A percentile compares a stretch with the other conserved stretches of the same genome.
These are phyloP conservation scores for Xylaria sp. DNA, from an alignment of 2,329 filamentous ascomycete genomes.

Conservation along the genomic window DNA sequence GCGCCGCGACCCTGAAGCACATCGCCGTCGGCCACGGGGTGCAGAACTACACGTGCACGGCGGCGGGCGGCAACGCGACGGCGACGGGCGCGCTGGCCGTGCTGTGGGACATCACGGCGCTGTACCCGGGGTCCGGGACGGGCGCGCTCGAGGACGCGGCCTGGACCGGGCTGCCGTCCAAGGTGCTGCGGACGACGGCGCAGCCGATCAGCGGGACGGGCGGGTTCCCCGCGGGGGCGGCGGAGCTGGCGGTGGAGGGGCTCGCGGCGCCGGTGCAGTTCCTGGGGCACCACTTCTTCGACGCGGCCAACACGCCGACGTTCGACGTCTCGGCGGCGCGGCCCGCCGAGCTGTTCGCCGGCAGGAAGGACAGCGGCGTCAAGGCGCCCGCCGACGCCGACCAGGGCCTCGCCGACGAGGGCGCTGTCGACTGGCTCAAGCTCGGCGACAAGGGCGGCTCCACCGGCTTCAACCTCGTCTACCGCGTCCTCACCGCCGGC, in stretches of 20 bases:
- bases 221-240: constrained; percentile 43
- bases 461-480: constrained; percentile 47
- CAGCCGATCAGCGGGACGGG: constrained; percentile 53
- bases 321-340: constrained; percentile 55
- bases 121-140: constrained; percentile 51
- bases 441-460: constrained; percentile 48
- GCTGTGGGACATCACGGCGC: constrained; percentile 58
- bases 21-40: constrained; percentile 66
- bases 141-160: constrained; percentile 41
- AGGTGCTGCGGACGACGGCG: constrained; percentile 44
- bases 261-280: constrained; percentile 42
- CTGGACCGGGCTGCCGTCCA: constrained; percentile 46
- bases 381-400: constrained; percentile 55
- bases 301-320: constrained; percentile 53
- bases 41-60: constrained; percentile 68
- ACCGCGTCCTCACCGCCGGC: constrained; percentile 59
- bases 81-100: constrained; percentile 61
- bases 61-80: constrained; percentile 38
- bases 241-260: constrained; percentile 42
- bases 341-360: constrained; percentile 46
- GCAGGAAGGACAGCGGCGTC: constrained; percentile 52
- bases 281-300: constrained; percentile 71
- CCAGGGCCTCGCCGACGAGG: constrained; percentile 49
- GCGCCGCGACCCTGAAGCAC: constrained; percentile 49
- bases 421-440: constrained; percentile 59